phyloP scores from a whole-genome alignment of 371 early-diverging fungal species.

The Fennellomyces sp. region DNA sequence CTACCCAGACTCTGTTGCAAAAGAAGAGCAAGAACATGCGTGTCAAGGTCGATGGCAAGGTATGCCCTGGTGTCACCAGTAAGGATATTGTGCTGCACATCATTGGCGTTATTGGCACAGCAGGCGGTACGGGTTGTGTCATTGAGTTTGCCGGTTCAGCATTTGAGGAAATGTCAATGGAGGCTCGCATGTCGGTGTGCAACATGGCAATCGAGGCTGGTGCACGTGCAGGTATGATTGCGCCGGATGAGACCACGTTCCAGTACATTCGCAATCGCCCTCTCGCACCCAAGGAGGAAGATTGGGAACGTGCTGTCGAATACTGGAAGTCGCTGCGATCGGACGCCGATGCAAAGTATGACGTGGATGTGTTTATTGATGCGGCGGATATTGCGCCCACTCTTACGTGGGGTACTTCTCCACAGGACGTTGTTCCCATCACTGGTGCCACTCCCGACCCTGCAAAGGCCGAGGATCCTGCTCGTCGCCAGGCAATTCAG shows the following conservation, averaged over 20 bases:
- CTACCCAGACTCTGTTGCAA: conserved; percentile 70
- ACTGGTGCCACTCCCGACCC: conserved; percentile 66
- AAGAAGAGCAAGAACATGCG: conserved; percentile 75
- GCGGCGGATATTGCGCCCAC: conserved; percentile 66
- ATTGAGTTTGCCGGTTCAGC: conserved; percentile 67
- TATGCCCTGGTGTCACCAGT: conserved; percentile 58
- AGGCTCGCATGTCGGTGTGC: conserved; percentile 73
- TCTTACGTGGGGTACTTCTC: conserved; percentile 74
- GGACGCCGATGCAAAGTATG: conserved; percentile 63
- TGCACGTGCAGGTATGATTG: conserved; percentile 76
- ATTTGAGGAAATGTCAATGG: conserved; percentile 55
- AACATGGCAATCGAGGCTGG: conserved; percentile 80
- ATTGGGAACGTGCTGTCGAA: conserved; percentile 65
- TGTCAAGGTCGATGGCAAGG: conserved; percentile 55
- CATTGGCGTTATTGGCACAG: conserved; percentile 73
- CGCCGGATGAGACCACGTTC: conserved; percentile 70
- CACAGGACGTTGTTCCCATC: conserved; percentile 68
- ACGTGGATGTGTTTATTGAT: conserved; percentile 59
- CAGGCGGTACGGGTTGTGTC: conserved; percentile 72
- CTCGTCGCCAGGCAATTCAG: conserved; percentile 51
- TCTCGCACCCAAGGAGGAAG: conserved; percentile 61
- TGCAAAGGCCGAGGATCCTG: conserved; percentile 37
- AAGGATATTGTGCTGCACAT: conserved; percentile 72
- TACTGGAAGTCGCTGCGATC: conserved; percentile 66
- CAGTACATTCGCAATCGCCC: conserved; percentile 67